These are phyloP conservation scores for Magnaporthiopsis rhizophila DNA, from an alignment of 2,329 filamentous ascomycete species.

Conservation along the genomic window DNA sequence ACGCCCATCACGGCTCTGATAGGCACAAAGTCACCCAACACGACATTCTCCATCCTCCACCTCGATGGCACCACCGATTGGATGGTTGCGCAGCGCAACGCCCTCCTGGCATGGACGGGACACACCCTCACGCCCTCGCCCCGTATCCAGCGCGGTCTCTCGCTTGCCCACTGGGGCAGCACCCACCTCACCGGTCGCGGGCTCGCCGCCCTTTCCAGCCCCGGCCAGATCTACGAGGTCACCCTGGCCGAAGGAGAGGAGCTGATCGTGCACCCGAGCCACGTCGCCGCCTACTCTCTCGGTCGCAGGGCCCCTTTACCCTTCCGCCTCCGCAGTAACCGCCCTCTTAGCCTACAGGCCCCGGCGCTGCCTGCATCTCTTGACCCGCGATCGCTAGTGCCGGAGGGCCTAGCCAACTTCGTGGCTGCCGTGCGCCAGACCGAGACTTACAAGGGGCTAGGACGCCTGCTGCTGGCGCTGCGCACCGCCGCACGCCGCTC, in stretches of 20 bases:
- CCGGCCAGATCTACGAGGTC: constrained; percentile 84
- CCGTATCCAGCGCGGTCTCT: constrained; percentile 64
- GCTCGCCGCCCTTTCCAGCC: constrained; percentile 73
- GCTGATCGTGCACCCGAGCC: constrained; percentile 83
- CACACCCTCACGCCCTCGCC: constrained; percentile 73
- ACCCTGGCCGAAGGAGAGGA: constrained; percentile 75
- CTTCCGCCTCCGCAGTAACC: constrained; percentile 77
- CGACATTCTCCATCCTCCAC: constrained; percentile 79
- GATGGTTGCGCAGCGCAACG: constrained; percentile 82
- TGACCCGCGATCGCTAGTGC: constrained; percentile 40
- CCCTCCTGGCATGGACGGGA: constrained; percentile 93
- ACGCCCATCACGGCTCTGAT: constrained; percentile 83
- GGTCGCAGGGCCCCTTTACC: constrained; percentile 66
- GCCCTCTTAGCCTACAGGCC: constrained; percentile 66
- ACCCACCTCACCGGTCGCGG: constrained; percentile 83
- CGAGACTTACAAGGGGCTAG: constrained; percentile 61
- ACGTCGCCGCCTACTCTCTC: constrained; percentile 84
- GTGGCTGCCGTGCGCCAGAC: constrained; percentile 65
- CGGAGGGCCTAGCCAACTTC: constrained; percentile 55
- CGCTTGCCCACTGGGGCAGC: constrained; percentile 84
- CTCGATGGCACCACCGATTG: constrained; percentile 93
- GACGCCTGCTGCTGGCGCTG: constrained; percentile 56
- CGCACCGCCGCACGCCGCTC: constrained; percentile 72
- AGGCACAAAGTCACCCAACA: constrained; percentile 76
- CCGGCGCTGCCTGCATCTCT: constrained; percentile 48